Conservation (phyloP, 768 basidiomycete genomes). For the Collybiopsis luxurians region DNA sequence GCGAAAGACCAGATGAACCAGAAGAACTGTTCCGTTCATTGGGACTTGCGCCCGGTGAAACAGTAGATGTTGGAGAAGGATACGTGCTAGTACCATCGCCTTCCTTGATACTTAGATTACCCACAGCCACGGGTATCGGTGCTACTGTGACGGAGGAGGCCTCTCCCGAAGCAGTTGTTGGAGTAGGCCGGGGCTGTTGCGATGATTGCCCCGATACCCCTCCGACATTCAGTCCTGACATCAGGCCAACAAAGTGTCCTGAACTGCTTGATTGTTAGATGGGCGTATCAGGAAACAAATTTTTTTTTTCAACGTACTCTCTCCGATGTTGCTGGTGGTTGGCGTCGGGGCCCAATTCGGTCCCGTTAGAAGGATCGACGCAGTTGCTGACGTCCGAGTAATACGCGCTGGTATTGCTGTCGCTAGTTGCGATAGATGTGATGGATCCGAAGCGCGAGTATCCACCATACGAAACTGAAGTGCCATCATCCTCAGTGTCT, state of each 20-base stretch:
- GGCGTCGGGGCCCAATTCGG: conserved; percentile 27
- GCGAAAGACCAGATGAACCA: not conserved
- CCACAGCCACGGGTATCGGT: conserved; percentile 1
- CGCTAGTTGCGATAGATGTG: conserved; percentile 58
- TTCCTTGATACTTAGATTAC: not conserved
- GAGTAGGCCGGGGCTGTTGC: not conserved
- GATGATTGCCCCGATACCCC: conserved; percentile 15
- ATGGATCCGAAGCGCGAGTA: conserved; percentile 62
- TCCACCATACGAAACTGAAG: conserved; percentile 45
- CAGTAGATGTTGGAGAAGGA: conserved; percentile 42
- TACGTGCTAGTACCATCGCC: conserved; percentile 26
- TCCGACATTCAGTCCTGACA: conserved; percentile 41
- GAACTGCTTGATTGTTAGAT: conserved; percentile 28
- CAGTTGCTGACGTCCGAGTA: conserved; percentile 43
- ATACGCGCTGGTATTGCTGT: conserved; percentile 53
- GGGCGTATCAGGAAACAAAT: conserved; percentile 23
- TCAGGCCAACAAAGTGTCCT: conserved; percentile 37
- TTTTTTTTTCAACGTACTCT: conserved; percentile 38
- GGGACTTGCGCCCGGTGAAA: conserved; percentile 37
- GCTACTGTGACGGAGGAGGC: not conserved
- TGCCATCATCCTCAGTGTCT: conserved; percentile 48
- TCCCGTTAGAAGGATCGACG: conserved; percentile 23
- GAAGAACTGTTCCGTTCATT: not conserved
- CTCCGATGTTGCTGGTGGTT: conserved; percentile 22
- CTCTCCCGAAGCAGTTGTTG: not conserved